phyloP scores from a whole-genome alignment of 2,329 filamentous ascomycete species.

The Diplodia sapinea region DNA sequence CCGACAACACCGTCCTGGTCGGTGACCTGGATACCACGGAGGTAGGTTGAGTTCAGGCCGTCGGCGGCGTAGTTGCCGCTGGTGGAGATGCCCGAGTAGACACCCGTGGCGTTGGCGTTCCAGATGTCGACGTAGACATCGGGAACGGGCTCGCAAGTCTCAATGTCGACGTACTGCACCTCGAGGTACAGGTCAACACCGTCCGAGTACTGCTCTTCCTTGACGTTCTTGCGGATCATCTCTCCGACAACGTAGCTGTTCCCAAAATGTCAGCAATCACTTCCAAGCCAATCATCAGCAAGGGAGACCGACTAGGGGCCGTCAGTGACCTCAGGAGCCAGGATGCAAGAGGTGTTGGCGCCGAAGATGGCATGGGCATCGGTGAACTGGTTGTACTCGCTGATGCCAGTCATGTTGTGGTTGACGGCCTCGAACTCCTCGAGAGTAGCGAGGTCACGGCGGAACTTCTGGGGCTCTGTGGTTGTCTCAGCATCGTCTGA shows the following conservation, averaged over 20 bases:
- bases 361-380: constrained; percentile 40
- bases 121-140: constrained; percentile 60
- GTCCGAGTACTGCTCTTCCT: constrained; percentile 49
- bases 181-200: constrained; percentile 59
- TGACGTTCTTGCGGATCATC: constrained; percentile 56
- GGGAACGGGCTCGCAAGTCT: constrained; percentile 59
- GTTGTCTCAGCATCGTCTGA: not conserved
- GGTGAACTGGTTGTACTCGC: constrained; percentile 38
- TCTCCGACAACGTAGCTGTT: constrained; percentile 55
- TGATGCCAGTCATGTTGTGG: constrained; percentile 40
- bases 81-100: constrained; percentile 48
- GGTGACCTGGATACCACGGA: constrained; percentile 56
- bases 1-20: constrained; percentile 56
- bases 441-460: constrained; percentile 41
- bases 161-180: constrained; percentile 61
- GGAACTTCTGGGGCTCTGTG: constrained; percentile 36
- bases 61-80: constrained; percentile 40
- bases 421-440: constrained; percentile 42
- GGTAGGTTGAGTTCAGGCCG: constrained; percentile 45
- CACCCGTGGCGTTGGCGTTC: constrained; percentile 51
- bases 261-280: not conserved
- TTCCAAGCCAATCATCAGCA: not conserved
- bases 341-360: constrained; percentile 44
- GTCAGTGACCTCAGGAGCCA: constrained; percentile 43
- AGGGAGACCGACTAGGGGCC: constrained; percentile 38